Conservation (phyloP, 768 basidiomycete genomes). For the Suillus luteus region DNA sequence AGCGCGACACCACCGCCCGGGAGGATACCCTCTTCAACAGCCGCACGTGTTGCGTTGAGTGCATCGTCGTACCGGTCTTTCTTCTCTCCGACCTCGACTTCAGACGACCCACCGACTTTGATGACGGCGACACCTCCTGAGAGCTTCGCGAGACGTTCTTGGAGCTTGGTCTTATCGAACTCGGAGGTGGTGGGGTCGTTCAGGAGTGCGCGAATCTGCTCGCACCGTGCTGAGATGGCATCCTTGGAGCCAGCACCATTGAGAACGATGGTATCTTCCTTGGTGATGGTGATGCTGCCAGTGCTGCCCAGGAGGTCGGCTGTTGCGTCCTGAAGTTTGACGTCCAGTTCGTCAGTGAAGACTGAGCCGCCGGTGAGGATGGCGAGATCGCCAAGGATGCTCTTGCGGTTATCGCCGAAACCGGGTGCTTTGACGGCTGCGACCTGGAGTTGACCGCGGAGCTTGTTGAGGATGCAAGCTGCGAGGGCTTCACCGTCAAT, state of each 20-base stretch:
- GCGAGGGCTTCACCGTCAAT: constrained; percentile 97
- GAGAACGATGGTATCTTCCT: constrained; percentile 96
- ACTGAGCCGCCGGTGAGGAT: constrained; percentile 98
- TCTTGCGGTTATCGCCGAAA: constrained; percentile 99
- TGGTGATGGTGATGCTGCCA: constrained; percentile 91
- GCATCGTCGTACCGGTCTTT: constrained; percentile 99
- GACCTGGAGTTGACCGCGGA: constrained; percentile 95
- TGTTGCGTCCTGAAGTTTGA: constrained; percentile 93
- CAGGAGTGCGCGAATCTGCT: constrained; percentile 88
- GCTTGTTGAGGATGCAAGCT: constrained; percentile 98
- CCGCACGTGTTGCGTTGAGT: constrained; percentile 95
- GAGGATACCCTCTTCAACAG: constrained; percentile 97
- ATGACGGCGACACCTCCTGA: constrained; percentile 97
- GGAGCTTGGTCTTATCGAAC: constrained; percentile 92
- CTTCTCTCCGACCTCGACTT: constrained; percentile 99
- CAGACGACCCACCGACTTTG: constrained; percentile 91
- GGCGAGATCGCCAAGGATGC: constrained; percentile 93
- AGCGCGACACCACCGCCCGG: constrained; percentile 96
- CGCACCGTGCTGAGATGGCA: constrained; percentile 88
- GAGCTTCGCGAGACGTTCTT: constrained; percentile 96
- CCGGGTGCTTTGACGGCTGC: constrained; percentile 96
- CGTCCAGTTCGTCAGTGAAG: constrained; percentile 95
- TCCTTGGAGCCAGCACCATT: constrained; percentile 94
- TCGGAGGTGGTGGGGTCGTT: constrained; percentile 85
- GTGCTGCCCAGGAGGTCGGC: constrained; percentile 88